Conservation (phyloP, 2,329 filamentous ascomycete species). For the Blastomyces percursus region DNA sequence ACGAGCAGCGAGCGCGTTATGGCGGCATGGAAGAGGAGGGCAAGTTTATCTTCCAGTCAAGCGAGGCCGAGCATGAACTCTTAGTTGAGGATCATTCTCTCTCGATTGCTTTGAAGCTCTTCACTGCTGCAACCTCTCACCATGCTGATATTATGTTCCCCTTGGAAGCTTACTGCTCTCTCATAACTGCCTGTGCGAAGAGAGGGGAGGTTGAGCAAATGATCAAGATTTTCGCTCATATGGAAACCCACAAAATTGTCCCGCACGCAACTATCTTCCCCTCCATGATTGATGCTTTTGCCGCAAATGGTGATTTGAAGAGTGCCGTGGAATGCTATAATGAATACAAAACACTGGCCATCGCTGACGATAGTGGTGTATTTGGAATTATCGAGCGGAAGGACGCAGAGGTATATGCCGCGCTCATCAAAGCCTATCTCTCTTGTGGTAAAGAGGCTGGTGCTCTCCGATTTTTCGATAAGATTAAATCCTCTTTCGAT, state of each 20-base stretch:
- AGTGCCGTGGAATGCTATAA: slow-evolving; percentile 93
- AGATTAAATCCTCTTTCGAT: slow-evolving; percentile 52
- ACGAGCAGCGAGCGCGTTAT: slow-evolving; percentile 73
- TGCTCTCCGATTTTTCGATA: slow-evolving; percentile 74
- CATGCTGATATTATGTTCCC: slow-evolving; percentile 56
- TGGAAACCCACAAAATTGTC: slow-evolving; percentile 65
- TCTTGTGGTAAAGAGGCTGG: slow-evolving; percentile 68
- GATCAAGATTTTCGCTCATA: slow-evolving; percentile 81
- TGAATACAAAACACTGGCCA: slow-evolving; percentile 81
- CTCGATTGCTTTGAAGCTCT: slow-evolving; percentile 72
- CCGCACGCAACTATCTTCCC: slow-evolving; percentile 77
- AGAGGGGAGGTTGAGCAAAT: slow-evolving; percentile 75
- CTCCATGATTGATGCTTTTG: slow-evolving; percentile 91
- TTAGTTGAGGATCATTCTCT: slow-evolving; percentile 79
- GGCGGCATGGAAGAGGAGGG: slow-evolving; percentile 74
- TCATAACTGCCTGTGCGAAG: slow-evolving; percentile 79
- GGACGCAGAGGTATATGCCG: slow-evolving; percentile 77
- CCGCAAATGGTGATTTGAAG: slow-evolving; percentile 64
- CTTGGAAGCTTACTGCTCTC: slow-evolving; percentile 68
- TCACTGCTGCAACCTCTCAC: slow-evolving; percentile 60
- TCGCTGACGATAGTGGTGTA: slow-evolving; percentile 67
- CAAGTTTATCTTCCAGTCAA: slow-evolving; percentile 79
- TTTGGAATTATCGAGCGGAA: slow-evolving; percentile 58
- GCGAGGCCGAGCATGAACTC: slow-evolving; percentile 77
- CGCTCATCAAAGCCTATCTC: slow-evolving; percentile 84